These are phyloP conservation scores for Poa annua DNA, from an alignment of 176 grass and related monocot genomes.

Conservation along the genomic window DNA sequence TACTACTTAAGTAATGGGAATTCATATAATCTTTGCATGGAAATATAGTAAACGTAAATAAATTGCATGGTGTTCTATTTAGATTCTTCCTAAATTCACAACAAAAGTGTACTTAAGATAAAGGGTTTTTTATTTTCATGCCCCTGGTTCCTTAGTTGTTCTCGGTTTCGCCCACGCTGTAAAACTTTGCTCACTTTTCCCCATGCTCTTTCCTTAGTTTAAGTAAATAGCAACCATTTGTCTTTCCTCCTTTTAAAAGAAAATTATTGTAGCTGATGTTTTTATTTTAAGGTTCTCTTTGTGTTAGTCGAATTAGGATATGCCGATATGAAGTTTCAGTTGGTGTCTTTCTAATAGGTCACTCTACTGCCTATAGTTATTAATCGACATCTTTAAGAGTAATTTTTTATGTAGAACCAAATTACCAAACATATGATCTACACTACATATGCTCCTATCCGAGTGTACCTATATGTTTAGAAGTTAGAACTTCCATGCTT, in stretches of 20 bases:
- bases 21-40: neutral
- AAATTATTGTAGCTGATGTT: neutral
- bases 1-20: neutral
- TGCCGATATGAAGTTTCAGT: neutral
- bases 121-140: no score
- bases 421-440: constrained; percentile 10
- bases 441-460: neutral
- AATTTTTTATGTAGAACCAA: constrained; percentile 5
- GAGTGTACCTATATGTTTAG: neutral
- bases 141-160: no score
- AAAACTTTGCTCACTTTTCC: no score
- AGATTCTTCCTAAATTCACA: neutral
- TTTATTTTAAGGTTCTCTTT: neutral
- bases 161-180: no score
- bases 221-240: neutral
- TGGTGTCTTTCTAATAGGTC: neutral
- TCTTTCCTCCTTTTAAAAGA: neutral
- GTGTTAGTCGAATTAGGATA: neutral
- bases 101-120: neutral
- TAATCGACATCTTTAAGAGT: neutral
- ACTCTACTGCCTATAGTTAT: neutral
- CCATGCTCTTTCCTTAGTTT: no score
- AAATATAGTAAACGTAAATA: neutral
- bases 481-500: constrained; percentile 3
- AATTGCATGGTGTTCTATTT: neutral